These are phyloP conservation scores for Boletellus emodensis DNA, from an alignment of 768 basidiomycete species.

Conservation along the genomic window DNA sequence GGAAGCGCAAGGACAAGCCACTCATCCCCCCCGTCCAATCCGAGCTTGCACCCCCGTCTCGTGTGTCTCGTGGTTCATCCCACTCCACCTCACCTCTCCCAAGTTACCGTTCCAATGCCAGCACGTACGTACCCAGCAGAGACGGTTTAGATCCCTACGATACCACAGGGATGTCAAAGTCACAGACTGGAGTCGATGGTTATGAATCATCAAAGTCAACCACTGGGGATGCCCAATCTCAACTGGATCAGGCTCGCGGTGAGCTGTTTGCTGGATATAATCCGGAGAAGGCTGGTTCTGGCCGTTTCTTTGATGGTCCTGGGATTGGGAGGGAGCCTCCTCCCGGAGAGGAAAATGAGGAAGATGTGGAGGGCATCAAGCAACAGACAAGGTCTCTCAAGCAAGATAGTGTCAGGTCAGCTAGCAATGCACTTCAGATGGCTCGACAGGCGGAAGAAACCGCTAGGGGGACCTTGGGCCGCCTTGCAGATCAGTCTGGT, in stretches of 20 bases:
- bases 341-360: slow-evolving; percentile 73
- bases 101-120: slow-evolving; percentile 48
- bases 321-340: slow-evolving; percentile 40
- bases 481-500: slow-evolving; percentile 94
- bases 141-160: slow-evolving; percentile 57
- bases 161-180: slow-evolving; percentile 23
- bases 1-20: slow-evolving; percentile 62
- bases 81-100: slow-evolving; percentile 39
- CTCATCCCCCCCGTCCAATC: slow-evolving; percentile 65
- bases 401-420: slow-evolving; percentile 86
- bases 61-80: slow-evolving; percentile 27
- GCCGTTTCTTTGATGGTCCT: slow-evolving; percentile 69
- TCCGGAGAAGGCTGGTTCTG: slow-evolving; percentile 52
- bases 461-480: slow-evolving; percentile 75
- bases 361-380: slow-evolving; percentile 94
- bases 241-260: slow-evolving; percentile 62
- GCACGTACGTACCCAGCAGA: slow-evolving; percentile 65
- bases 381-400: slow-evolving; percentile 84
- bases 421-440: slow-evolving; percentile 87
- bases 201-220: slow-evolving; percentile 15
- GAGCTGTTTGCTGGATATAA: slow-evolving; percentile 78
- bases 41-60: slow-evolving; percentile 24
- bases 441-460: slow-evolving; percentile 98
- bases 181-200: slow-evolving; percentile 26
- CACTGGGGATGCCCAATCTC: slow-evolving; percentile 32